Evolutionary conservation across 2,329 filamentous ascomycete genomes (phyloP).

Genomic region (Colletotrichum aenigma): DNA sequence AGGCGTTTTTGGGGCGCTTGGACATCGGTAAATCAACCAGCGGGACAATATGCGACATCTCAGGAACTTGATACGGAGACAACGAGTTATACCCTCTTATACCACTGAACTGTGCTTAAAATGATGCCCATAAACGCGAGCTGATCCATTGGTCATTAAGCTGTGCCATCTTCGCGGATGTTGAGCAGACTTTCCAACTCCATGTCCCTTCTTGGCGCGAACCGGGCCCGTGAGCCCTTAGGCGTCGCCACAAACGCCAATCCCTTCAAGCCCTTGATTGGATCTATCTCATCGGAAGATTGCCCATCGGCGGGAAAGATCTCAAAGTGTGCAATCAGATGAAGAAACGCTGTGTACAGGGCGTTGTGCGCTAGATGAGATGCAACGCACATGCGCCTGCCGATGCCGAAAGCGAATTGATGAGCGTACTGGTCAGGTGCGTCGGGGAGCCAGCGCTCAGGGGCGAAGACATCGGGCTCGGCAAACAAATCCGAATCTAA

Average conservation of each 20-base stretch:
- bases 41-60: neutral
- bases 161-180: neutral
- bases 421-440: conserved; percentile 34
- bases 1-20: neutral
- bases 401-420: conserved; percentile 58
- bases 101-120: neutral
- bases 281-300: conserved; percentile 3
- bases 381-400: conserved; percentile 59
- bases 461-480: conserved; percentile 64
- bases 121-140: neutral
- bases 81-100: neutral
- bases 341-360: conserved; percentile 54
- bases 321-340: conserved; percentile 52
- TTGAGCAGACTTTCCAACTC: neutral
- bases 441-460: conserved; percentile 41
- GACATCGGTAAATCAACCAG: neutral
- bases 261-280: conserved; percentile 35
- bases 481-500: conserved; percentile 65
- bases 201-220: conserved; percentile 16
- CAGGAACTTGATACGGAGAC: neutral
- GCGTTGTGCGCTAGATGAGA: conserved; percentile 58
- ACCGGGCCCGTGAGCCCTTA: conserved; percentile 10
- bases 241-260: conserved; percentile 16
- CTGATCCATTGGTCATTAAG: neutral
- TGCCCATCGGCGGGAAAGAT: conserved; percentile 33